Evolutionary conservation across 768 basidiomycete genomes (phyloP).

Genomic region (Auricularia sp.): DNA sequence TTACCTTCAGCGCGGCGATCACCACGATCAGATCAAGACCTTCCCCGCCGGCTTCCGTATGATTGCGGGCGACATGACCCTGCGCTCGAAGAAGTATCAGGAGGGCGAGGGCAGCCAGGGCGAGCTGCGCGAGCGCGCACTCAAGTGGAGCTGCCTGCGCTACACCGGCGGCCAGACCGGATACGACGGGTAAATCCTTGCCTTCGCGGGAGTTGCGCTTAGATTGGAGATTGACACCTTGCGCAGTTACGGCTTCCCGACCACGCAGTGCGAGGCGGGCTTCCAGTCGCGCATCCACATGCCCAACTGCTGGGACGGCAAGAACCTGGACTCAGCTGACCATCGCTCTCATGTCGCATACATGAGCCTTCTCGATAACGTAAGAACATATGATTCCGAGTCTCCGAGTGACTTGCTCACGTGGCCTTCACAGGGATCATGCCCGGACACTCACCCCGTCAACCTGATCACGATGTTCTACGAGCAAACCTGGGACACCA

Average conservation of each 20-base stretch:
- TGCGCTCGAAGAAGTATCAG: slow-evolving; percentile 35
- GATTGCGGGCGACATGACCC: slow-evolving; percentile 38
- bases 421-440: neutral
- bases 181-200: slow-evolving; percentile 7
- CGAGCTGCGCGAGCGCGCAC: slow-evolving; percentile 23
- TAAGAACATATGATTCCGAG: neutral
- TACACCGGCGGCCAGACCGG: slow-evolving; percentile 21
- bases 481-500: neutral
- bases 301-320: slow-evolving; percentile 31
- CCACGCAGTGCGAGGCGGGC: slow-evolving; percentile 18
- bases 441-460: neutral
- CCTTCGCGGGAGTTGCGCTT: neutral
- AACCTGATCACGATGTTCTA: neutral
- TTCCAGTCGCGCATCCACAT: slow-evolving; percentile 24
- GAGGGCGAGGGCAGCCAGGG: slow-evolving; percentile 12
- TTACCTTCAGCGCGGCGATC: neutral
- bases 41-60: slow-evolving; percentile 13
- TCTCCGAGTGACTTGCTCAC: neutral
- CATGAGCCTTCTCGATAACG: neutral
- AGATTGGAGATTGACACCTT: neutral
- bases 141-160: slow-evolving; percentile 37
- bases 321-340: slow-evolving; percentile 28
- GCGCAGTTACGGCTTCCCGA: slow-evolving; percentile 1
- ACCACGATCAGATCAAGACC: neutral
- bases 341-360: slow-evolving; percentile 32